These are phyloP conservation scores for Phytophthora cajani DNA, from an alignment of 352 stramenopile species.

Conservation along the genomic window DNA sequence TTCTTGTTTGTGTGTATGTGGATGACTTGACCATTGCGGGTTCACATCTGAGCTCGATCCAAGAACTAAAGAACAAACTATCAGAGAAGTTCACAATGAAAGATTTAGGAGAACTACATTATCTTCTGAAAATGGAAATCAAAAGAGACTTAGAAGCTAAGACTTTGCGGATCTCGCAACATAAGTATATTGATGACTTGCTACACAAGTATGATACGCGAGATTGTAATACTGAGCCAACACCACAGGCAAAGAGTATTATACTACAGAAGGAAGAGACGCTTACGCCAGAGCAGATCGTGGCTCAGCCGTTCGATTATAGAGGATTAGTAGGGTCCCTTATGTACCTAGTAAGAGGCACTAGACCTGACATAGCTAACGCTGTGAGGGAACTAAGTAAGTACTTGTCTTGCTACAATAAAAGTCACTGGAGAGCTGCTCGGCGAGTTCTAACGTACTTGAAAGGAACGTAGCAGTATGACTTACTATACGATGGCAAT, in stretches of 20 bases:
- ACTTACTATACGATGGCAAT: no score
- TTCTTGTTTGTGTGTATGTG: no score
- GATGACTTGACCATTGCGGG: no score
- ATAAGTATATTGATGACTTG: slow-evolving; percentile 15
- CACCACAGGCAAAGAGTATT: slow-evolving; percentile 14
- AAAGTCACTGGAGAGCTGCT: background rate
- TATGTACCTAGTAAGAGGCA: slow-evolving; percentile 17
- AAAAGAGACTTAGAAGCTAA: slow-evolving; percentile 3
- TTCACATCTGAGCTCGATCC: no score
- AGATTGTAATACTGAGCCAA: slow-evolving; percentile 1
- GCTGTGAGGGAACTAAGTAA: slow-evolving; percentile 17
- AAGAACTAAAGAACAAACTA: no score
- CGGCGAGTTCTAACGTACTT: no score
- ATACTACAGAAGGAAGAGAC: slow-evolving; percentile 5
- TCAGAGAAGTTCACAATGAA: no score
- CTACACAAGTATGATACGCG: slow-evolving; percentile 12
- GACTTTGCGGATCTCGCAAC: background rate
- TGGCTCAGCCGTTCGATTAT: slow-evolving; percentile 14
- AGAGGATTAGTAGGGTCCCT: slow-evolving; percentile 10
- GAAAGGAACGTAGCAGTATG: no score
- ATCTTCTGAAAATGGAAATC: slow-evolving; percentile 19
- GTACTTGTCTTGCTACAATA: slow-evolving; percentile 25
- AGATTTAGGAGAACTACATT: no score
- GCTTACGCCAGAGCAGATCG: slow-evolving; percentile 1
- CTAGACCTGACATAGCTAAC: slow-evolving; percentile 14